Percentiles rank a stretch among this genome's conserved stretches.
phyloP scores from a whole-genome alignment of 2,329 filamentous ascomycete genomes.

The Dendryphion nanum region DNA sequence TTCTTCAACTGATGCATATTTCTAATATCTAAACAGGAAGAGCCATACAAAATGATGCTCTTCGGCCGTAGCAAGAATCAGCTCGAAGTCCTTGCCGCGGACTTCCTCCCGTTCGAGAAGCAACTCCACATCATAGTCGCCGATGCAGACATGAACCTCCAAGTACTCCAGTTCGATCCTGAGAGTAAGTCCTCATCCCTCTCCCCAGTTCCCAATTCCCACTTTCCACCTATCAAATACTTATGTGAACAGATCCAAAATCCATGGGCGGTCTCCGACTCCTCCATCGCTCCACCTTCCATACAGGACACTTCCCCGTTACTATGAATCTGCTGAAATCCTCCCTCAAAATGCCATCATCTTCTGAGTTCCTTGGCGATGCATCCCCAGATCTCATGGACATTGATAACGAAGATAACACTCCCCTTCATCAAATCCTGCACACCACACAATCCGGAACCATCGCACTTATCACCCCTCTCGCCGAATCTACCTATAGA shows the following conservation, averaged over 20 bases:
- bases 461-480: constrained; percentile 71
- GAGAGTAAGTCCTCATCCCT: constrained; percentile 64
- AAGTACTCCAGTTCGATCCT: constrained; percentile 90
- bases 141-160: constrained; percentile 81
- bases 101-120: constrained; percentile 83
- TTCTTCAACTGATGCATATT: neutral
- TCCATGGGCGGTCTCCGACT: constrained; percentile 86
- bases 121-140: constrained; percentile 79
- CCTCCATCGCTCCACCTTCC: constrained; percentile 83
- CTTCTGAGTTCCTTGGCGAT: constrained; percentile 19
- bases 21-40: constrained; percentile 57
- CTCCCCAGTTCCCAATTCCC: neutral
- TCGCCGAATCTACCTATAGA: constrained; percentile 79
- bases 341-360: constrained; percentile 49
- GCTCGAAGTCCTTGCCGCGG: constrained; percentile 76
- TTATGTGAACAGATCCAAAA: constrained; percentile 70
- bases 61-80: constrained; percentile 82
- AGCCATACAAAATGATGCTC: constrained; percentile 91
- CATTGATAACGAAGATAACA: neutral
- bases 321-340: constrained; percentile 74
- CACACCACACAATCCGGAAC: constrained; percentile 61
- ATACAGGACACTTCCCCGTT: constrained; percentile 76
- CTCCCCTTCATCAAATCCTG: constrained; percentile 31
- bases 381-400: constrained; percentile 32
- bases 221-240: constrained; percentile 1